Base-by-base conservation (phyloP, 495 filamentous ascomycete species). In the Echria macrotheca region DNA sequence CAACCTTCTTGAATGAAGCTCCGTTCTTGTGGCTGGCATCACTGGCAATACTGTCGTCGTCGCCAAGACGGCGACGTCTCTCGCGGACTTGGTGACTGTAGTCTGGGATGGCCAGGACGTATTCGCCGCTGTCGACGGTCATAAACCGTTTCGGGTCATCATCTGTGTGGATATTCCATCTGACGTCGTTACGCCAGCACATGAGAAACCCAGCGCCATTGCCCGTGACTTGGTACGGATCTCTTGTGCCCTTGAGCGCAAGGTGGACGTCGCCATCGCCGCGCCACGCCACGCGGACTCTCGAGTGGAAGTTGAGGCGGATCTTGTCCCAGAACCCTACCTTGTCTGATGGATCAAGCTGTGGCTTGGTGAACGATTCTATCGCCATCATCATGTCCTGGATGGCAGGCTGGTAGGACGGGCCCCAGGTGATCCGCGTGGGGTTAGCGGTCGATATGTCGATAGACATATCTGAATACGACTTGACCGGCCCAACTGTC, bases 341-440 rank as follows among this genome's bases (percentile, higher is more conserved):
- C 35, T 87, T 79, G 32, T 99, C 93, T 1, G 91, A 96, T 4
- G 87, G 86, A 67, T 97, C 93, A 31, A 95, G 73, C 54, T 94
- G 89, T 4, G 89, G 87, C 56, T 97, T 99, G 8, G 91, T 95
- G 69, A 99, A 96, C 0, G 86, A 86, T 71, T 99, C 93, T 49
- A 99, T 88, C 19, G 94, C 89, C 81, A 97, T 96, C 93, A 99
- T 99, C 87, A 96, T 96, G 59, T 99, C 93, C 66, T 99, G 93
- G 45, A 99, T 96, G 9, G 91, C 94, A 21, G 93, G 93, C 53
- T 99, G 93, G 60, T 97, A 97, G 0, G 93, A 95, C 48, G 90
- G 87, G 31, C 91, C 89, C 93, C 93, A 99, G 24, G 90, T 96
- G 42, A 97, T 91, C 47, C 86, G 82, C 6, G 93, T 99, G 7